Conservation (phyloP, 192 early-diverging fungal species). For the Spinellus fusiger region DNA sequence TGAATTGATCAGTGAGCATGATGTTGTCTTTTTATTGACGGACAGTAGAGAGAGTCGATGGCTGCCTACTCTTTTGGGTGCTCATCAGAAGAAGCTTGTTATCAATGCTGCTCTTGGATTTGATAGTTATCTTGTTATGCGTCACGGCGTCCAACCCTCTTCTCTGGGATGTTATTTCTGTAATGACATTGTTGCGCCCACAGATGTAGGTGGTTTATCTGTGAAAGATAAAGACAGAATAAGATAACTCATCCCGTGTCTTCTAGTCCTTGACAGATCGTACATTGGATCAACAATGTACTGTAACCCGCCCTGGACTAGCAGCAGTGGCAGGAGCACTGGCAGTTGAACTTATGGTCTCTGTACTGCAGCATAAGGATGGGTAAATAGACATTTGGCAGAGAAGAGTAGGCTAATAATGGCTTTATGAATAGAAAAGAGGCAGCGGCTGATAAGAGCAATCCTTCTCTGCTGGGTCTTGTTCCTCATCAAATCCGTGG, state of each 20-base stretch:
- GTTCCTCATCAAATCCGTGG: slow-evolving; percentile 95
- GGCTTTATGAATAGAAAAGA: slow-evolving; percentile 30
- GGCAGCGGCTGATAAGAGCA: slow-evolving; percentile 45
- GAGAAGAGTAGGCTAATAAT: background rate
- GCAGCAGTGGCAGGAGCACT: slow-evolving; percentile 80
- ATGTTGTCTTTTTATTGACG: slow-evolving; percentile 86
- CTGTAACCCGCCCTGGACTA: slow-evolving; percentile 94
- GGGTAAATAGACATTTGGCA: slow-evolving; percentile 47
- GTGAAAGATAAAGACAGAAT: background rate
- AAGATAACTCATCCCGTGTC: background rate
- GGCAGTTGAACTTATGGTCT: slow-evolving; percentile 89
- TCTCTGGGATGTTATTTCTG: slow-evolving; percentile 95
- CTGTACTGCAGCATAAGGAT: slow-evolving; percentile 74
- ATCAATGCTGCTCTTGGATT: slow-evolving; percentile 95
- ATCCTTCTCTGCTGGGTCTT: slow-evolving; percentile 51
- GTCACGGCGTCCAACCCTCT: slow-evolving; percentile 68
- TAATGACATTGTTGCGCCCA: slow-evolving; percentile 96
- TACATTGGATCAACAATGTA: slow-evolving; percentile 97
- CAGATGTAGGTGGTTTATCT: slow-evolving; percentile 58
- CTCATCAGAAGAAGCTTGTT: slow-evolving; percentile 70
- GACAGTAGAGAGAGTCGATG: slow-evolving; percentile 95
- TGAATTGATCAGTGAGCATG: slow-evolving; percentile 66
- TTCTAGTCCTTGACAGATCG: slow-evolving; percentile 80
- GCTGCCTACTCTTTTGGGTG: slow-evolving; percentile 86
- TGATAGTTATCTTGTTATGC: slow-evolving; percentile 93